These are phyloP conservation scores for Podosphaera fusca DNA, from an alignment of 2,329 filamentous ascomycete genomes.

Conservation along the genomic window DNA sequence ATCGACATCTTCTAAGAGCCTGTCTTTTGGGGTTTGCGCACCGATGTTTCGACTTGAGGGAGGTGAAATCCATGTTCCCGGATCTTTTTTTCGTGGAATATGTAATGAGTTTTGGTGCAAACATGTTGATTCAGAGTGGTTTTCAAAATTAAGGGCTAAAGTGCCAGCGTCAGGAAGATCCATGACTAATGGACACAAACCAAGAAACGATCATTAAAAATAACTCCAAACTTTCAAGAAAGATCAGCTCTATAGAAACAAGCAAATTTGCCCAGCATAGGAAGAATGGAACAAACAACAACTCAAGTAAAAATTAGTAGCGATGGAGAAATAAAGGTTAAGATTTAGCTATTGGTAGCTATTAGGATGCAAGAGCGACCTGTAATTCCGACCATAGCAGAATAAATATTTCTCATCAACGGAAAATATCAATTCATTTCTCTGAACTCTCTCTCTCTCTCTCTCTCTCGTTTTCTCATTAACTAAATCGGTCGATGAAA, in stretches of 20 bases:
- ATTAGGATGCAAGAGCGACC: not conserved
- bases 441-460: not conserved
- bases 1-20: slow-evolving; percentile 17
- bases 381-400: not conserved
- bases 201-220: slow-evolving; percentile 16
- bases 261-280: slow-evolving; percentile 7
- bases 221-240: slow-evolving; percentile 15
- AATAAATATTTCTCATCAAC: not conserved
- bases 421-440: not conserved
- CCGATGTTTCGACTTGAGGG: slow-evolving; percentile 11
- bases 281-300: slow-evolving; percentile 11
- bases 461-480: too few species aligned
- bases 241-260: slow-evolving; percentile 8
- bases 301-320: slow-evolving; percentile 3
- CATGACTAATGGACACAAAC: slow-evolving; percentile 10
- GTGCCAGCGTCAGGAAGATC: slow-evolving; percentile 6
- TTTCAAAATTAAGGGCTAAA: slow-evolving; percentile 3
- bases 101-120: slow-evolving; percentile 19
- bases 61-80: slow-evolving; percentile 16
- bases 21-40: slow-evolving; percentile 8
- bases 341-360: not conserved
- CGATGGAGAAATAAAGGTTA: slow-evolving; percentile 2
- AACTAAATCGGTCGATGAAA: too few species aligned
- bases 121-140: slow-evolving; percentile 7
- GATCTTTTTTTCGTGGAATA: slow-evolving; percentile 19